phyloP scores from a whole-genome alignment of 108 stramenopile species.

The Pseudonitzschia multistriata region DNA sequence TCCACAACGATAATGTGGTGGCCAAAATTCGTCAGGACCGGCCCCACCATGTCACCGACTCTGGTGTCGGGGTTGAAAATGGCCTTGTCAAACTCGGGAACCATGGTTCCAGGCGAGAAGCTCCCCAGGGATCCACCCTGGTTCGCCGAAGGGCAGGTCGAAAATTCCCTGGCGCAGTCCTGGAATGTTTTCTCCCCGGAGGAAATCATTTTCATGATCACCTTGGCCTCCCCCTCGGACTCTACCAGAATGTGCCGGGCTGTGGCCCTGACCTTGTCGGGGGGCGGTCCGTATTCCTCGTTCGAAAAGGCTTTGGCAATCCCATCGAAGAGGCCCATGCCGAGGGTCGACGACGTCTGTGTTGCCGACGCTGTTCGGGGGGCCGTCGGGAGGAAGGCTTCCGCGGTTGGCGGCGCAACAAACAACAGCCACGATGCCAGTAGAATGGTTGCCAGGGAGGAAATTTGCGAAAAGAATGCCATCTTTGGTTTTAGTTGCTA shows the following conservation, averaged over 20 bases:
- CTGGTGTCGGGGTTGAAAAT: constrained; percentile 62
- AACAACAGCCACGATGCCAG: neutral
- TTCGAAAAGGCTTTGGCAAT: constrained; percentile 59
- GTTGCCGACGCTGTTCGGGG: neutral
- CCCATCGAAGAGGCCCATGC: constrained; percentile 62
- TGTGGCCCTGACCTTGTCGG: constrained; percentile 71
- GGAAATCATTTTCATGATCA: constrained; percentile 46
- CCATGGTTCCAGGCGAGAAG: constrained; percentile 78
- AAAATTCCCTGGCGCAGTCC: constrained; percentile 49
- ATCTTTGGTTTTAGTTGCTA: too few relatives aligned
- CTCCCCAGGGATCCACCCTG: constrained; percentile 66
- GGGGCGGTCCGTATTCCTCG: constrained; percentile 63
- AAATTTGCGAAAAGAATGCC: neutral
- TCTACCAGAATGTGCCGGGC: constrained; percentile 79
- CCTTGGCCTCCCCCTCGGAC: constrained; percentile 46
- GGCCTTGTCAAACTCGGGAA: constrained; percentile 77
- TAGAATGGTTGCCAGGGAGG: neutral
- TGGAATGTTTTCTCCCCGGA: constrained; percentile 49
- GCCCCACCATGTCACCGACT: constrained; percentile 57
- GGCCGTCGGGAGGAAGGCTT: neutral
- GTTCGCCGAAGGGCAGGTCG: constrained; percentile 66
- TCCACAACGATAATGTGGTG: constrained; percentile 79
- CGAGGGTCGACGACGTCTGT: constrained; percentile 4
- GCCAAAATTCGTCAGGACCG: constrained; percentile 66
- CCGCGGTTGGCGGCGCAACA: neutral